Base-by-base conservation (phyloP, 202 grass and related monocot species). In the Thinopyrum obtusiflorum region DNA sequence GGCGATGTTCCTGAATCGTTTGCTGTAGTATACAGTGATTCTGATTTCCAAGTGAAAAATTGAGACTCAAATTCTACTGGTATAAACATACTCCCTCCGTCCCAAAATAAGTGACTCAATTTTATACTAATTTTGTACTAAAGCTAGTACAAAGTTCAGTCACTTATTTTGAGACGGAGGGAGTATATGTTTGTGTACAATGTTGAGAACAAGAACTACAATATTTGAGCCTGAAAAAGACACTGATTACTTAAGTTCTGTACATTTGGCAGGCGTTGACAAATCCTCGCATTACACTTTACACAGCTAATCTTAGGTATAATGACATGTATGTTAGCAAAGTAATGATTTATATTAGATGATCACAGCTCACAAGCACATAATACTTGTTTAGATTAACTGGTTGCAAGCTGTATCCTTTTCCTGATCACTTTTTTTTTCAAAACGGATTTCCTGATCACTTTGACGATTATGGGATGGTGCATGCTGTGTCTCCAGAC, bases 401-500 rank as follows among this genome's bases (percentile, higher is more conserved):
- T 63, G 79, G 24, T 80, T 77, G 61, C 51, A 84, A 64, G 61
- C 35, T 80, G 76, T 69, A 31, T 49, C 44, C 61, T 70, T 82
- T 80, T n/a, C 25, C 26, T 49, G 21, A 68, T 24, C 65, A 65
- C 80, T 83, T 83, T 83, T n/a, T n/a, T n/a, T n/a, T n/a, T n/a
- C n/a, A n/a, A n/a, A n/a, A n/a, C n/a, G n/a, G n/a, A n/a, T 82
- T 80, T n/a, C 25, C 26, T 49, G 21, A 68, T 24, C 65, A 65
- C 80, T 83, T 83, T 83, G 27, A 67, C 8, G n/a, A 76, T 87
- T 80, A 32, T 76, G 68, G 61, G 84, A 40, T 42, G 39, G 61
- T 76, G 68, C 51, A 80, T 63, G 85, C 61, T 63, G 68, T 76
- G 76, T 80, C 49, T 7, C 11, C 28, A 76, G 80, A 80, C 83